phyloP scores from a whole-genome alignment of 1,139 yeast species.

The Groenewaldozyma auringiensis region DNA sequence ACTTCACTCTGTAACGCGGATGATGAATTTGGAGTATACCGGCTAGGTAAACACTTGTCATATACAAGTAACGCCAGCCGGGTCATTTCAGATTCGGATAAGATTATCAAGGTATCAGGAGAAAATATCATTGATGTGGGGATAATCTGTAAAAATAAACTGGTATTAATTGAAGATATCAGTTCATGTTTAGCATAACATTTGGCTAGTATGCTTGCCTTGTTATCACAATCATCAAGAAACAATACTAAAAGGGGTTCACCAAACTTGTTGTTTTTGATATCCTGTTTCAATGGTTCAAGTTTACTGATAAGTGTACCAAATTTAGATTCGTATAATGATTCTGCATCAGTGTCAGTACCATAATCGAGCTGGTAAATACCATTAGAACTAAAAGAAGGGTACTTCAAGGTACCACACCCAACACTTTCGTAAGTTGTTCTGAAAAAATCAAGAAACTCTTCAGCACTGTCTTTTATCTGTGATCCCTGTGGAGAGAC shows the following conservation, averaged over 20 bases:
- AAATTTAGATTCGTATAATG: not conserved
- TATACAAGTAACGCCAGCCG: constrained; percentile 56
- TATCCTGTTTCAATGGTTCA: not conserved
- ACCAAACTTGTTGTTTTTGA: not conserved
- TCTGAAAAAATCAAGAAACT: constrained; percentile 25
- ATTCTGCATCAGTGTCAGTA: not conserved
- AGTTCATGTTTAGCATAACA: not conserved
- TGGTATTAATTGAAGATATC: not conserved
- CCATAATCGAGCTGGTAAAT: constrained; percentile 4
- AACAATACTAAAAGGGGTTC: not conserved
- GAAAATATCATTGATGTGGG: constrained; percentile 6
- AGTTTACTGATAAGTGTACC: too few relatives aligned
- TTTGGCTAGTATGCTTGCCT: not conserved
- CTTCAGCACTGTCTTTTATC: constrained; percentile 19
- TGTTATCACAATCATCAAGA: not conserved
- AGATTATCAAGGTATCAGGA: constrained; percentile 38
- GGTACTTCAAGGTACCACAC: constrained; percentile 28
- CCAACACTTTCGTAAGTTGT: constrained; percentile 32
- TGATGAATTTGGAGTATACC: not conserved
- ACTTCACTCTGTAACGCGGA: constrained; percentile 1
- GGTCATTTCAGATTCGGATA: constrained; percentile 44
- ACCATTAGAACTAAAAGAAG: constrained; percentile 17
- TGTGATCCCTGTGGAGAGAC: constrained; percentile 29
- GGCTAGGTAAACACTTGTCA: constrained; percentile 34
- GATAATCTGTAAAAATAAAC: not conserved